phyloP scores from a whole-genome alignment of 768 basidiomycete species.

The Calvatia gigantea region DNA sequence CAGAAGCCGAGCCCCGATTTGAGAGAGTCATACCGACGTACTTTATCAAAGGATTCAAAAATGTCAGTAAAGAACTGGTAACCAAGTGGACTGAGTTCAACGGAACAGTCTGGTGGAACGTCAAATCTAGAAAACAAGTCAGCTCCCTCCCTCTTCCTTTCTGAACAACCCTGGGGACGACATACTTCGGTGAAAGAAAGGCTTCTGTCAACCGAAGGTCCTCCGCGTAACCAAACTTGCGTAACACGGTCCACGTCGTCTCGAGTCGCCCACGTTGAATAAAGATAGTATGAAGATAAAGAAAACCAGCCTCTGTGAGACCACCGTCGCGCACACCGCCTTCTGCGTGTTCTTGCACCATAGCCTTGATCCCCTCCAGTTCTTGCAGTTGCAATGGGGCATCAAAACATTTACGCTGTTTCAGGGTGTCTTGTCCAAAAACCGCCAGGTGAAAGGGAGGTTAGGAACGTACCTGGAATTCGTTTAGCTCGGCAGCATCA shows the following conservation, averaged over 20 bases:
- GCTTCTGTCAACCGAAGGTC: constrained; percentile 86
- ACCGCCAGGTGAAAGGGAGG: background rate
- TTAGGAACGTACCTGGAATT: constrained; percentile 79
- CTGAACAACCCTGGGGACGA: constrained; percentile 14
- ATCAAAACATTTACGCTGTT: constrained; percentile 91
- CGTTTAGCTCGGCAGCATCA: constrained; percentile 88
- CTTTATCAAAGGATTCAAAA: constrained; percentile 95
- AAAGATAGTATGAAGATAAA: constrained; percentile 94
- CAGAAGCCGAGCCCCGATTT: background rate
- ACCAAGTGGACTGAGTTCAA: constrained; percentile 90
- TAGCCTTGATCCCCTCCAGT: constrained; percentile 92
- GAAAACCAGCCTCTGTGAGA: constrained; percentile 88
- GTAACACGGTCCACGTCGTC: constrained; percentile 95
- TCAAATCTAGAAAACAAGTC: constrained; percentile 65
- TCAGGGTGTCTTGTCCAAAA: constrained; percentile 12
- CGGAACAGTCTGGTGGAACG: constrained; percentile 89
- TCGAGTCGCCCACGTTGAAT: constrained; percentile 94
- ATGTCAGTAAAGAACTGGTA: constrained; percentile 98
- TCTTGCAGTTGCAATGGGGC: constrained; percentile 90
- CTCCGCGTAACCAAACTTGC: constrained; percentile 95
- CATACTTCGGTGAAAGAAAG: constrained; percentile 87
- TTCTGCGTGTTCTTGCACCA: constrained; percentile 78
- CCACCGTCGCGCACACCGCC: constrained; percentile 75
- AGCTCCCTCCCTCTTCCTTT: background rate
- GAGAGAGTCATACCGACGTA: constrained; percentile 19